These are phyloP conservation scores for Fusarium sp. DNA, from an alignment of 2,329 filamentous ascomycete species.

Conservation along the genomic window DNA sequence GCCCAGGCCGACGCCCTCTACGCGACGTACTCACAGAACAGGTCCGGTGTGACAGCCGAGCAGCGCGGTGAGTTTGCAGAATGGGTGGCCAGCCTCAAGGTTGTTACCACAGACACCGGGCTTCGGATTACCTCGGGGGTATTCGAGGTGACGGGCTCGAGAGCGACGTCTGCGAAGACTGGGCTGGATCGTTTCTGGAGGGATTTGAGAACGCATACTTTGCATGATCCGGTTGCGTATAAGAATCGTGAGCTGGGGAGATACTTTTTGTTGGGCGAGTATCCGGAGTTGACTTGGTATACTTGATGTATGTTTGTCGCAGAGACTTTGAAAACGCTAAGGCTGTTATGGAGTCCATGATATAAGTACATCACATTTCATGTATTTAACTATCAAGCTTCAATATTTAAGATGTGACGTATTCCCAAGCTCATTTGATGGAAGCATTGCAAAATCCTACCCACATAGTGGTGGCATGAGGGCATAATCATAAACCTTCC, in stretches of 20 bases:
- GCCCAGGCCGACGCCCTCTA: conserved; percentile 63
- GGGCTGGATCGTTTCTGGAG: conserved; percentile 76
- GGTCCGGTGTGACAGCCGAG: conserved; percentile 61
- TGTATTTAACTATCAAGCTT: too few species aligned
- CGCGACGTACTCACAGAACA: conserved; percentile 53
- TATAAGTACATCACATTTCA: too few species aligned
- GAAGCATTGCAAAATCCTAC: too few species aligned
- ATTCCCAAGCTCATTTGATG: too few species aligned
- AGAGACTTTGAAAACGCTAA: too few species aligned
- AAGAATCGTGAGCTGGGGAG: conserved; percentile 74
- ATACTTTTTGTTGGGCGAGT: conserved; percentile 68
- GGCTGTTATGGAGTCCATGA: too few species aligned
- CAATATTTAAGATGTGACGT: too few species aligned
- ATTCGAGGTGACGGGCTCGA: conserved; percentile 67
- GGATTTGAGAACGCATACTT: conserved; percentile 73
- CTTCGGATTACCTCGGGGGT: conserved; percentile 63
- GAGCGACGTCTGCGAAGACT: conserved; percentile 68
- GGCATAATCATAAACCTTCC: too few species aligned
- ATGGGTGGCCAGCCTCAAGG: conserved; percentile 58
- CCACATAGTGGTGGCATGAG: too few species aligned
- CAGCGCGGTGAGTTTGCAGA: conserved; percentile 72
- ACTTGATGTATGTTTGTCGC: not conserved
- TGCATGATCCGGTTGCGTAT: conserved; percentile 77
- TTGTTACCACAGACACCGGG: conserved; percentile 64
- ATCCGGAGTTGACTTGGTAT: conserved; percentile 58